Evolutionary conservation across 2,329 filamentous ascomycete genomes (phyloP), one percentile per base, ranked within the genome.

Genomic region (Alternaria sp.): DNA sequence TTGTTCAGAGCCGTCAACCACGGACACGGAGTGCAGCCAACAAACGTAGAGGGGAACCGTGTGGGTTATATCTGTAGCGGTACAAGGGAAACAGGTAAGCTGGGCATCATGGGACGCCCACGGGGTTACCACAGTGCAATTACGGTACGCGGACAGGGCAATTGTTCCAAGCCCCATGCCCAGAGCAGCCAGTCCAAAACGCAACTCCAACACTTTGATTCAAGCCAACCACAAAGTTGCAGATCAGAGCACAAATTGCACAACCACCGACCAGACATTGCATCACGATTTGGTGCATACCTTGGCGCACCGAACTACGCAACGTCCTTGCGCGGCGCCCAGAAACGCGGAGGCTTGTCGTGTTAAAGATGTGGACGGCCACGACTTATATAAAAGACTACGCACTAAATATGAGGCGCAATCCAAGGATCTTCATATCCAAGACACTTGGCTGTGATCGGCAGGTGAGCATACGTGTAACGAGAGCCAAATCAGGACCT

Each of bases 281-380:
- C 49, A 58, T 48, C 49, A 54, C 55, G 14, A 44, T 28, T 41
- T 33, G 41, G 54, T 39, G 42, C 51, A 14, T 23, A n/a, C 31
- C 54, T 61, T 61, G 54, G 61, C 54, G 28, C 33, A 36, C 41
- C 51, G 49, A 44, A 36, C 40, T 48, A 48, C 54, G 54, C 58
- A 58, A 55, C 44, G 40, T 26, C 29, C 36, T 51, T 45, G 51
- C 60, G 61, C 54, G 46, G 54, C 58, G 61, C 58, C 61, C 21
- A 61, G 61, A 39, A 40, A 50, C 39, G 51, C 61, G 58, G 61
- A 63, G 51, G 61, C 61, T 63, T 63, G 58, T 61, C 61, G 29
- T 17, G 48, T 50, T 36, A 44, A 53, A 54, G 54, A 44, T 23
- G 44, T 49, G 42, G 37, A 33, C 33, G 34, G 26, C 44, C n/a